These are phyloP conservation scores for Pterocarpus santalinus DNA, from an alignment of 306 rosid species.

Conservation along the genomic window DNA sequence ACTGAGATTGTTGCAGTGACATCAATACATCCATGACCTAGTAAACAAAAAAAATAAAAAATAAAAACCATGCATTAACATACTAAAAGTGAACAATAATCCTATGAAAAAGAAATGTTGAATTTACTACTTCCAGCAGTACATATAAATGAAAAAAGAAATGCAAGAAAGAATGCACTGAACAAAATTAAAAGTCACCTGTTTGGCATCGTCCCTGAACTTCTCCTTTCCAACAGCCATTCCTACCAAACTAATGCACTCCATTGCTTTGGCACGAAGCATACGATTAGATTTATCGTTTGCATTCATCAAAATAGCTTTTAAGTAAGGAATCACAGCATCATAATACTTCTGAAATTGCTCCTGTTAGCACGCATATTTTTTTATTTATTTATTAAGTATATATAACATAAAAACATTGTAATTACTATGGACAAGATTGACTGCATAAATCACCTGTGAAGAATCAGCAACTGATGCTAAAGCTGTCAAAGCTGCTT, in stretches of 20 bases:
- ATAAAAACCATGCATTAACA: conserved; percentile 20
- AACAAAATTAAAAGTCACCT: conserved; percentile 57
- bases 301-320: conserved; percentile 91
- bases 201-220: conserved; percentile 97
- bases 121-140: conserved; percentile 2
- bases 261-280: conserved; percentile 99
- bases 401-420: conserved; percentile 8
- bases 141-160: neutral
- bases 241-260: conserved; percentile 98
- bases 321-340: conserved; percentile 93
- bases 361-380: conserved; percentile 58
- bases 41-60: conserved; percentile 41
- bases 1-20: conserved; percentile 90
- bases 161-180: neutral
- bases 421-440: neutral
- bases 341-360: conserved; percentile 85
- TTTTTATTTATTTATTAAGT: conserved; percentile 12
- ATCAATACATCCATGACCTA: conserved; percentile 97
- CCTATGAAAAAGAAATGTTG: neutral
- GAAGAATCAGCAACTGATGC: conserved; percentile 90
- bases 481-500: conserved; percentile 78
- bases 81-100: conserved; percentile 24
- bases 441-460: conserved; percentile 58
- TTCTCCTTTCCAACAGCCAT: conserved; percentile 99
- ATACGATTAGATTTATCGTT: conserved; percentile 92